Evolutionary conservation across 257 asterid genomes (phyloP), one percentile per base, ranked within the genome.

Genomic region (Agastache rugosa): DNA sequence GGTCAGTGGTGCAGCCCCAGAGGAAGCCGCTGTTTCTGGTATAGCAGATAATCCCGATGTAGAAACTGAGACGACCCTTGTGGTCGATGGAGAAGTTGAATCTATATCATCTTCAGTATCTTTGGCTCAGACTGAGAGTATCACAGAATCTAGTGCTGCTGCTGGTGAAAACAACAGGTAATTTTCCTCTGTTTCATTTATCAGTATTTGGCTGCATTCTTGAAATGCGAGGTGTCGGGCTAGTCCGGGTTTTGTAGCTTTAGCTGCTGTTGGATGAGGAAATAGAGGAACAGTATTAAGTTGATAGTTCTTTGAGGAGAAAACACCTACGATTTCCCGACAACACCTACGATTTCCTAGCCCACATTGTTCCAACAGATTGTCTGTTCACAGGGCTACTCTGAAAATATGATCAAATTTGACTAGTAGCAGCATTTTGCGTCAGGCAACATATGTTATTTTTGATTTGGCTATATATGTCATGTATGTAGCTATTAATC

Each of bases 51-150:
- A 31, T 59, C 61, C 55, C 16, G 61, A 29, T 65, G 62, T 5
- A 25, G 77, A 63, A 63, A 48, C 19, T 45, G 44, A 72, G 47
- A 22, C 19, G 20, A 19, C 44, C 44, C 56, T 6, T 35, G 67
- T 51, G 60, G 64, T 56, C 15, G 67, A 81, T 67, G 78, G 61
- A 65, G 69, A 66, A 64, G 69, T 54, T 50, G 64, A 67, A 73
- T 76, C 82, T 79, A 8, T 17, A 65, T 29, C 76, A 34, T 44
- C 79, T 45, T 68, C 73, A 19, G 70, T 75, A 75, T 63, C 41
- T 56, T 45, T 14, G 64, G 65, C 69, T 63, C 48, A 50, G 22
- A 51, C 22, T 39, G 75, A 72, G 74, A 14, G 53, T 37, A 37
- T 17, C 55, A 51, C 41, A 54, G 73, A 76, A 71, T 60, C 63